Conservation (phyloP, 495 filamentous ascomycete genomes). For the Daldinia grandis region DNA sequence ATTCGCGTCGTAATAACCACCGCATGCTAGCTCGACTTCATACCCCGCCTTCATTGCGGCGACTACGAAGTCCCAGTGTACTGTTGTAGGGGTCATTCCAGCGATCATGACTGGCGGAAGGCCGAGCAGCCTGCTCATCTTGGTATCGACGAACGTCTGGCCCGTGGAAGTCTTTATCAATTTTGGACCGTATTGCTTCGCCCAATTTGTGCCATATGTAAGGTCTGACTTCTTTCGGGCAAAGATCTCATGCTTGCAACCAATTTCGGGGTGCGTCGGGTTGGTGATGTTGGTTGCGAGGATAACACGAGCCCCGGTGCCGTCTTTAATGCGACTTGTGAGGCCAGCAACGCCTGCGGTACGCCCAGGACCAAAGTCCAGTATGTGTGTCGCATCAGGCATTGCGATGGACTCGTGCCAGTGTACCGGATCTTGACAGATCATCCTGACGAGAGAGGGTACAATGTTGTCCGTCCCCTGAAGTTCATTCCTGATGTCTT, state of each 20-base stretch:
- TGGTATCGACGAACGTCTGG: conserved; percentile 84
- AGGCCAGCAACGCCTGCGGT: conserved; percentile 86
- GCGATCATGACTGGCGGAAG: conserved; percentile 90
- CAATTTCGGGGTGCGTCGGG: conserved; percentile 80
- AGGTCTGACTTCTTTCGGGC: conserved; percentile 80
- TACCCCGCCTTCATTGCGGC: conserved; percentile 96
- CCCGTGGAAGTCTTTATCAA: conserved; percentile 77
- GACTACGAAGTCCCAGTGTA: conserved; percentile 95
- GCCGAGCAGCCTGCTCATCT: conserved; percentile 83
- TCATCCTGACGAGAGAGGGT: conserved; percentile 78
- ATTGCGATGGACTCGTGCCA: conserved; percentile 87
- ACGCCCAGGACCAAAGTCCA: conserved; percentile 87
- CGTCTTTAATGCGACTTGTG: conserved; percentile 91
- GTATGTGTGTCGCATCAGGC: conserved; percentile 78
- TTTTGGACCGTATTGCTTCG: conserved; percentile 80
- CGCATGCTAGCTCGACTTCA: conserved; percentile 85
- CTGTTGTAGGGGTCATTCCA: conserved; percentile 95
- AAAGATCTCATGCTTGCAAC: conserved; percentile 87
- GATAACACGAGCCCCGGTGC: conserved; percentile 84
- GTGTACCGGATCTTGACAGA: conserved; percentile 80
- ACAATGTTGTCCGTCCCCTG: conserved; percentile 63
- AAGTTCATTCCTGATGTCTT: conserved; percentile 66
- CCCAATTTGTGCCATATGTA: conserved; percentile 85
- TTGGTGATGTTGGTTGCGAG: conserved; percentile 78
- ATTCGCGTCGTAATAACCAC: conserved; percentile 83